Evolutionary conservation across 768 basidiomycete genomes (phyloP), one percentile per base, ranked within the genome.

Genomic region (Mycena albidolilacea): DNA sequence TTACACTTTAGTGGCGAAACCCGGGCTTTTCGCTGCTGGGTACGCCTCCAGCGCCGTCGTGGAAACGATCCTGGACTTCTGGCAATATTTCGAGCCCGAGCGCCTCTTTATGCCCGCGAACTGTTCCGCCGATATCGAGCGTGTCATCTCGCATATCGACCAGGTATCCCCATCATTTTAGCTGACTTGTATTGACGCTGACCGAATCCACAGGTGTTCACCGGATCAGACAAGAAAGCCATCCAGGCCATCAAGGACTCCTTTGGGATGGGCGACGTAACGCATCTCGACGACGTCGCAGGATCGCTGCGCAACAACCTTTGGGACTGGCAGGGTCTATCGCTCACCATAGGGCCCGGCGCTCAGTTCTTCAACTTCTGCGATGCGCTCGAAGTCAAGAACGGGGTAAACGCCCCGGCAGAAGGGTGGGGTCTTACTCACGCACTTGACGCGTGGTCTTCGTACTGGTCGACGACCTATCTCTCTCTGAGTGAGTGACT

Each of bases 31-130:
- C 82, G 86, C 83, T 64, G 90, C 90, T 17, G 91, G 89, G n/a
- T 92, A 92, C 77, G 87, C 90, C 1, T 91, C 91, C 0, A 92
- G 91, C 44, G 91, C 83, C 7, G 91, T 92, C 21, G 91, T 93
- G 11, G 84, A 92, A 78, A 88, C 90, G 10, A 91, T 90, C 74
- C 75, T 86, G 85, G 85, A 92, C 78, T 92, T 89, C 77, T 93
- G 91, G 91, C 84, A 84, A 73, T 95, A 93, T 77, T 93, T 92
- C 79, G 92, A 93, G 71, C 92, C 92, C 14, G 88, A 92, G 75
- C 89, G 89, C 17, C 84, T 88, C 75, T 82, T 89, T 76, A 93
- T 93, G 91, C 90, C 92, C 2, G 62, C 77, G 73, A 94, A 95
- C 79, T 95, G 93, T 81, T 93, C 92, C 9, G 87, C 91, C 0